Evolutionary conservation across 768 basidiomycete genomes (phyloP), one percentile per base, ranked within the genome.

Genomic region (Lactifluus volemus): DNA sequence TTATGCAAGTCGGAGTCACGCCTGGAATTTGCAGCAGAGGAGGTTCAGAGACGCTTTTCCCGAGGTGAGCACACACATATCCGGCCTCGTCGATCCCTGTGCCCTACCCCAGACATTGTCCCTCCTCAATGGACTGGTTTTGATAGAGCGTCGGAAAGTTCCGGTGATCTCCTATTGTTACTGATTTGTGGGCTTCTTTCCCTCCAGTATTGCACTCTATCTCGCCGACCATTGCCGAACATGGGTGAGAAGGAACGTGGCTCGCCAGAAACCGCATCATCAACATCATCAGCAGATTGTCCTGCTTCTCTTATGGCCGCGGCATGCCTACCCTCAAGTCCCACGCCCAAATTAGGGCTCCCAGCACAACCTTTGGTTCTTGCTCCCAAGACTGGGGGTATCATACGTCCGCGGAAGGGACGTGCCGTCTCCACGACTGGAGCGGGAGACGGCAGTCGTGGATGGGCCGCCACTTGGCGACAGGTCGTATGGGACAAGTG

Each of bases 21-120:
- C 78, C 0, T 97, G 89, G 86, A 99, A 99, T 70, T 67, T 95
- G 45, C 68, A 73, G 36, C 88, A 92, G 69, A 77, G 83, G 59
- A 82, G 88, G 67, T 98, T 97, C 72, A 84, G 76, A 67, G 94
- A 97, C 42, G 85, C 87, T 38, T 97, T 96, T 72, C 86, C 91
- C 17, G 91, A 93, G 49, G 92, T 92, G 70, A 73, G 86, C 77
- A n/a, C 19, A 30, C 11, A 12, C 14, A 8, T n/a, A n/a, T 50
- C 47, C 32, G 17, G 4, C 25, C 6, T 50, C 25, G 7, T 19
- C 47, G 6, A 41, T 42, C 39, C 49, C 54, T 42, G 39, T 49
- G 52, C 56, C 47, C 42, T 25, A 14, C 55, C 34, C 39, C 14
- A 14, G 38, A 58, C 53, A 56, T 48, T 51, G 45, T 38, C 42